A percentile compares a stretch with the other conserved stretches of the same genome.
Conservation (phyloP, 2,329 filamentous ascomycete genomes). For the Neonectria coccinea region DNA sequence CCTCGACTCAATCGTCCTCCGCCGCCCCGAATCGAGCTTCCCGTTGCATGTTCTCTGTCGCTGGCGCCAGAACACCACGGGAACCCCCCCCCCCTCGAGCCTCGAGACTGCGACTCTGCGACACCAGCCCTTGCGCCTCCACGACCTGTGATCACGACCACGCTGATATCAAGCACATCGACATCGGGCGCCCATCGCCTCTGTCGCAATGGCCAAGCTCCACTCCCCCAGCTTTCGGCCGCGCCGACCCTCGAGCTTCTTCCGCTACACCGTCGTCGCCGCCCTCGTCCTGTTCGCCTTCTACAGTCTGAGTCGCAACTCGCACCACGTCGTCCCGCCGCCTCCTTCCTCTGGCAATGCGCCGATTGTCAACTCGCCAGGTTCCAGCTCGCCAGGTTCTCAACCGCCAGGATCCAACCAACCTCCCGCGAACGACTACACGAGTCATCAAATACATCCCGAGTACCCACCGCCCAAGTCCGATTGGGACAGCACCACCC, state of each 20-base stretch:
- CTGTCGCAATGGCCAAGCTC: conserved; percentile 47
- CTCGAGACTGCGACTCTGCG: neutral
- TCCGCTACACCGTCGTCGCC: conserved; percentile 56
- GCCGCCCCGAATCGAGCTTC: conserved; percentile 4
- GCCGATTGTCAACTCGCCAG: neutral
- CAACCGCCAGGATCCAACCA: neutral
- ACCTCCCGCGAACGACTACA: neutral
- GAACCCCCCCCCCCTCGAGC: neutral
- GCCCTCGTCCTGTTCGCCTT: conserved; percentile 50
- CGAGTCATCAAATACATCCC: conserved; percentile 18
- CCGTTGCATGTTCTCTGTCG: conserved; percentile 25
- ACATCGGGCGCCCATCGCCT: neutral
- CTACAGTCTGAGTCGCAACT: conserved; percentile 43
- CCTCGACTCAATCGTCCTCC: neutral
- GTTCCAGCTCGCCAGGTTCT: neutral
- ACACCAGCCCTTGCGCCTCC: neutral
- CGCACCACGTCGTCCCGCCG: neutral
- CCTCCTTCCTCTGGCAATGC: neutral
- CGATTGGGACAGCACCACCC: conserved; percentile 7
- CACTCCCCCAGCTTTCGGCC: conserved; percentile 56
- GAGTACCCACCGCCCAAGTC: conserved; percentile 20
- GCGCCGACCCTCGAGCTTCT: conserved; percentile 57
- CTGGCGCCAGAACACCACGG: conserved; percentile 28
- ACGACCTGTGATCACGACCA: neutral
- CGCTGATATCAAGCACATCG: neutral